phyloP scores from a whole-genome alignment of 768 basidiomycete species.

The Collybiopsis luxurians region DNA sequence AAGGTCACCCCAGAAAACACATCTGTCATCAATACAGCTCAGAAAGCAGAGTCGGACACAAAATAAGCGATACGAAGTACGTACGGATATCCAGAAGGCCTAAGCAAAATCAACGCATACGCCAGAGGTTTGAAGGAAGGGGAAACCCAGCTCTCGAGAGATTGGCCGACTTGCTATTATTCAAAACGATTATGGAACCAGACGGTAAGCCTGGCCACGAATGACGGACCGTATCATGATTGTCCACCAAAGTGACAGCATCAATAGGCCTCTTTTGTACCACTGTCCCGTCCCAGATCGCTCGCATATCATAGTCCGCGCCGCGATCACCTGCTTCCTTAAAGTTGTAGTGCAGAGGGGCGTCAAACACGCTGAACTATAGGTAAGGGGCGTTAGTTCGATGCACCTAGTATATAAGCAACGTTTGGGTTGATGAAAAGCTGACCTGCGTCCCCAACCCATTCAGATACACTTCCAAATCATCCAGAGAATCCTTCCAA shows the following conservation, averaged over 20 bases:
- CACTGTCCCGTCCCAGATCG: constrained; percentile 55
- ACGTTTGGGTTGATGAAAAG: too few species aligned
- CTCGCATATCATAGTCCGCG: constrained; percentile 55
- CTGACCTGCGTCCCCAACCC: constrained; percentile 23
- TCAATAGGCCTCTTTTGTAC: constrained; percentile 56
- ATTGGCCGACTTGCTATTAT: constrained; percentile 54
- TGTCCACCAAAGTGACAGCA: constrained; percentile 68
- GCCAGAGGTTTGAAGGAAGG: constrained; percentile 54
- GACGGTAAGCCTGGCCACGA: too few species aligned
- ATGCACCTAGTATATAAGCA: too few species aligned
- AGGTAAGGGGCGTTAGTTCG: neutral
- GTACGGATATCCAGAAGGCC: constrained; percentile 52
- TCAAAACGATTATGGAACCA: too few species aligned
- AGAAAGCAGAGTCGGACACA: neutral
- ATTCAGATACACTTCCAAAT: constrained; percentile 21
- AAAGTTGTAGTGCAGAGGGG: constrained; percentile 64
- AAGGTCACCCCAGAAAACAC: constrained; percentile 62
- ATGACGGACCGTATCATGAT: constrained; percentile 58
- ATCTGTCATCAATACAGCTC: constrained; percentile 29
- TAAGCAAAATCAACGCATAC: constrained; percentile 55
- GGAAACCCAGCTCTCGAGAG: constrained; percentile 57
- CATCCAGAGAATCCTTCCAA: constrained; percentile 35
- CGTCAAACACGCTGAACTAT: constrained; percentile 65
- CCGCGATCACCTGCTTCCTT: constrained; percentile 56
- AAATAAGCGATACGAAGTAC: constrained; percentile 17